Evolutionary conservation across 345 rosid species (phyloP).

Genomic region (Aegle marmelos): DNA sequence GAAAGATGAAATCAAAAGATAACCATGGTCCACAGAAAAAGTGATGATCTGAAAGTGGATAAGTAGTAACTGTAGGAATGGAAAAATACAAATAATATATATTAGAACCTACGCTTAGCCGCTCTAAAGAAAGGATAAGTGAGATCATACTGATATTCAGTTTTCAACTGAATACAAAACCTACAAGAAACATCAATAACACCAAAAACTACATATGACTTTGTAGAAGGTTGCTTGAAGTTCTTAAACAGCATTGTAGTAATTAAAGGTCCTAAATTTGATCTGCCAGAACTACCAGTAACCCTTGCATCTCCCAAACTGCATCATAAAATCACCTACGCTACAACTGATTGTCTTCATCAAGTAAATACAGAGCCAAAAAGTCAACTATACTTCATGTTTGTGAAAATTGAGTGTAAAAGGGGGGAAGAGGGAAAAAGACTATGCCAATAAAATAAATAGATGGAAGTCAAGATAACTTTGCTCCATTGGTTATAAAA

Average conservation of each 20-base stretch:
- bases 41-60: not conserved
- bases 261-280: not conserved
- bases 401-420: not conserved
- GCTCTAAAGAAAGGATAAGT: not conserved
- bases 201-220: not conserved
- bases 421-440: not conserved
- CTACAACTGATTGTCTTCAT: not conserved
- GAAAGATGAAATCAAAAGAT: not conserved
- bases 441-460: not conserved
- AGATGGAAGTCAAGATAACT: not conserved
- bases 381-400: not conserved
- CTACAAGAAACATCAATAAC: not conserved
- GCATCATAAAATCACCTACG: not conserved
- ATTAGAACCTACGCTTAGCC: not conserved
- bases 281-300: not conserved
- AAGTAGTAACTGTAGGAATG: not conserved
- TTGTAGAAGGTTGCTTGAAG: not conserved
- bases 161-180: not conserved
- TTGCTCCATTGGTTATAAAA: not conserved
- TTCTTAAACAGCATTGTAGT: not conserved
- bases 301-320: not conserved
- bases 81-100: not conserved
- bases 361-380: not conserved
- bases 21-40: not conserved
- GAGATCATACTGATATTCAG: not conserved